Evolutionary conservation across 768 basidiomycete genomes (phyloP).

Genomic region (Boletus barrowsii): DNA sequence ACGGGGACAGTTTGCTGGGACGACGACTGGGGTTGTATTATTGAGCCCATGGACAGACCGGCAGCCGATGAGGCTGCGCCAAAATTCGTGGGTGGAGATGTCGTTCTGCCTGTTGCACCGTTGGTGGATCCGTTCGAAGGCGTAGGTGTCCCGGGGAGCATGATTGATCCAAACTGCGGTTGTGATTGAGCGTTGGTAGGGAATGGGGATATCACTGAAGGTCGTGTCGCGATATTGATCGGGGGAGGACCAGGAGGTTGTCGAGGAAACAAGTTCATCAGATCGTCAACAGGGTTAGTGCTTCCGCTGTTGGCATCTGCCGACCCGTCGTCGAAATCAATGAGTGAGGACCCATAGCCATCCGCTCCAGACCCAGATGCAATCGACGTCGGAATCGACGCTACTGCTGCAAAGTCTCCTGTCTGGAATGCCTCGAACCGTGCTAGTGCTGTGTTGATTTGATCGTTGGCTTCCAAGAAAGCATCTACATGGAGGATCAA

Average conservation of each 20-base stretch:
- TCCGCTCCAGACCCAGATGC: conserved; percentile 28
- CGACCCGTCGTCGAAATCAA: conserved; percentile 68
- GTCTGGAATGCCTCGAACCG: conserved; percentile 93
- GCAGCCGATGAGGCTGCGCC: conserved; percentile 1
- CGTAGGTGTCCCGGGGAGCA: conserved; percentile 41
- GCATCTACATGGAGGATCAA: conserved; percentile 55
- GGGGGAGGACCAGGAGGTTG: conserved; percentile 12
- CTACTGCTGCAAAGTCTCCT: conserved; percentile 78
- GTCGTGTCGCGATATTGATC: conserved; percentile 29
- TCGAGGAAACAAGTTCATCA: conserved; percentile 56
- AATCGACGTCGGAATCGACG: conserved; percentile 65
- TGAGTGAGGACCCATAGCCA: conserved; percentile 49
- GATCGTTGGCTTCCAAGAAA: conserved; percentile 94
- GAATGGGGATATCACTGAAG: conserved; percentile 17
- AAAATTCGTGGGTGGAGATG: conserved; percentile 12
- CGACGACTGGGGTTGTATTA: conserved; percentile 4
- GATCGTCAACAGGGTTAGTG: conserved; percentile 45
- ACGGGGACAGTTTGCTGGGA: neutral
- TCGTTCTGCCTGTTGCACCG: conserved; percentile 7
- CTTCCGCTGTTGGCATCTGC: conserved; percentile 18
- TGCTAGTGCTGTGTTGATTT: conserved; percentile 88
- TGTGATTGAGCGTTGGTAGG: conserved; percentile 15
- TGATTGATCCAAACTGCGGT: conserved; percentile 37
- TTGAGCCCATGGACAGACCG: conserved; percentile 3
- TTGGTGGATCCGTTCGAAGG: conserved; percentile 20